Conservation (phyloP, 192 early-diverging fungal species). For the Backusella australiensis region DNA sequence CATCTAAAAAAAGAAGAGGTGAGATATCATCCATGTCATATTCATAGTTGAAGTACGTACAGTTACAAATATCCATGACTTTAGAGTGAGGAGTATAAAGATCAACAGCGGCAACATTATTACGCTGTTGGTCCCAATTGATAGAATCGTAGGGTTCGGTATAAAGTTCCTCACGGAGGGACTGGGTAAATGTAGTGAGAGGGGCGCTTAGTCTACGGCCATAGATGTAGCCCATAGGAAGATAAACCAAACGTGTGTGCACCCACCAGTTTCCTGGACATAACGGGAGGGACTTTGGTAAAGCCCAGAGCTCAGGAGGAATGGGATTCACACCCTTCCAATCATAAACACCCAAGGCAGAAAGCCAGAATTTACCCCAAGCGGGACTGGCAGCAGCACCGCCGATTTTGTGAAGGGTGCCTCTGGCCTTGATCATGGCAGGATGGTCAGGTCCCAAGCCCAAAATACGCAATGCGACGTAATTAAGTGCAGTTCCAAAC, state of each 20-base stretch:
- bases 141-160: slow-evolving; percentile 83
- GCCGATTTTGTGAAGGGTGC: slow-evolving; percentile 79
- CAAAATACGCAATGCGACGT: slow-evolving; percentile 84
- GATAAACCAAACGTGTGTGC: slow-evolving; percentile 89
- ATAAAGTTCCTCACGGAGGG: slow-evolving; percentile 89
- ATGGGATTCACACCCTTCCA: slow-evolving; percentile 97
- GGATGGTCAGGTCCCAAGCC: slow-evolving; percentile 86
- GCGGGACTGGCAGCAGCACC: slow-evolving; percentile 83
- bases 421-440: slow-evolving; percentile 78
- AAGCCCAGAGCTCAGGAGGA: slow-evolving; percentile 89
- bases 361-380: slow-evolving; percentile 99
- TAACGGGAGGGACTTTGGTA: slow-evolving; percentile 80
- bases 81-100: slow-evolving; percentile 82
- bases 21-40: neutral
- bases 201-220: slow-evolving; percentile 60
- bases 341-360: slow-evolving; percentile 87
- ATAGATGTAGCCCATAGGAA: slow-evolving; percentile 96
- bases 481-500: slow-evolving; percentile 96
- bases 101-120: slow-evolving; percentile 82
- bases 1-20: slow-evolving; percentile 25
- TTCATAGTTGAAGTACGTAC: slow-evolving; percentile 27
- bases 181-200: slow-evolving; percentile 64
- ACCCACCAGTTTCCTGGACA: slow-evolving; percentile 94
- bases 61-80: slow-evolving; percentile 73
- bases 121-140: slow-evolving; percentile 74